Conservation (phyloP, 306 rosid species). For the Ormosia emarginata region DNA sequence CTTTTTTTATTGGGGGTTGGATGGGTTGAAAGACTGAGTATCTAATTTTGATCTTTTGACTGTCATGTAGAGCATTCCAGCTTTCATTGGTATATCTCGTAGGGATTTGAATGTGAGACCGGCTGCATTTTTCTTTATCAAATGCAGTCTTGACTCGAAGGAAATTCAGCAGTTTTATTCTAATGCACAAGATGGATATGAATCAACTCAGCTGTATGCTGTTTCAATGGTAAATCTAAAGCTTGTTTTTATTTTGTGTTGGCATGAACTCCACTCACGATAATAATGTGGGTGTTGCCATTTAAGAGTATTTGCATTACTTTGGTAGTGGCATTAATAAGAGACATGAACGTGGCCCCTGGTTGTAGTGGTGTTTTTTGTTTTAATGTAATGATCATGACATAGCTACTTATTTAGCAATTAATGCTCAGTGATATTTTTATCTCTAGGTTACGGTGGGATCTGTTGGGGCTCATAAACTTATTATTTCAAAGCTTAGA, state of each 20-base stretch:
- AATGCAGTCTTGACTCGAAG: constrained; percentile 64
- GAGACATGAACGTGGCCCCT: not conserved
- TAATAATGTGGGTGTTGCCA: not conserved
- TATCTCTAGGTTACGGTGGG: not conserved
- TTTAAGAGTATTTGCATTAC: not conserved
- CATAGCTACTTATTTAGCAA: not conserved
- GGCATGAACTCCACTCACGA: constrained; percentile 15
- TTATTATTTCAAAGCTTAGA: not conserved
- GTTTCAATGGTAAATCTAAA: constrained; percentile 63
- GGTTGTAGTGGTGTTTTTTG: not conserved
- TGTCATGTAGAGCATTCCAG: constrained; percentile 53
- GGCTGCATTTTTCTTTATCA: constrained; percentile 76
- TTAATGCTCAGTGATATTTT: not conserved
- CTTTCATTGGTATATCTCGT: constrained; percentile 73
- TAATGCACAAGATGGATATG: constrained; percentile 84
- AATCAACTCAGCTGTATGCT: constrained; percentile 80
- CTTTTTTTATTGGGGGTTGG: not conserved
- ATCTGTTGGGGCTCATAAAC: not conserved
- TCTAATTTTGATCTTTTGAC: constrained; percentile 32
- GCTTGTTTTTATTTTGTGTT: not conserved
- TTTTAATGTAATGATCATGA: not conserved
- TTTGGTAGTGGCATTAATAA: not conserved
- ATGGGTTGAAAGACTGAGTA: not conserved
- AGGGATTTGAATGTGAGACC: constrained; percentile 83
- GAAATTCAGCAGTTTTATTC: constrained; percentile 71